Evolutionary conservation across 371 early-diverging fungal genomes (phyloP).

Genomic region (Quaeritorhiza haematococci): DNA sequence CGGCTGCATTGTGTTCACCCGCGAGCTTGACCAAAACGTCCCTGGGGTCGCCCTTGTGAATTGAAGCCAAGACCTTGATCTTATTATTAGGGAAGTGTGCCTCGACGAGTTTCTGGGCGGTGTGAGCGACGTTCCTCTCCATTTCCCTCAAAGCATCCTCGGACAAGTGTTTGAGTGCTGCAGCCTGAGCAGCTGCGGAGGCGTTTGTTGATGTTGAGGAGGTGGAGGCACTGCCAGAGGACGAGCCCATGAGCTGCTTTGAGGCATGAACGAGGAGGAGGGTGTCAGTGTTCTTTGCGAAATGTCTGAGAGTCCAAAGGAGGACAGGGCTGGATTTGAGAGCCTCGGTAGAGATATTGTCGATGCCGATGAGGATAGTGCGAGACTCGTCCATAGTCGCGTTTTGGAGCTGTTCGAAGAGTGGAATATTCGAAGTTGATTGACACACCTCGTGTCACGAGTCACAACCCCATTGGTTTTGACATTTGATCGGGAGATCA

Average conservation of each 20-base stretch:
- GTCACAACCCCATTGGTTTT: no score
- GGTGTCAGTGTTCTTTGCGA: constrained; percentile 6
- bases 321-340: constrained; percentile 13
- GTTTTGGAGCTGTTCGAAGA: no score
- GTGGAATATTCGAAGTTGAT: no score
- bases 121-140: constrained; percentile 1
- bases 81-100: neutral
- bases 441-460: no score
- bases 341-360: constrained; percentile 11
- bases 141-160: constrained; percentile 8
- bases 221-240: no score
- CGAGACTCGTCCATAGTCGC: no score
- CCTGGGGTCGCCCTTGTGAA: constrained; percentile 19
- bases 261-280: constrained; percentile 14
- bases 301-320: constrained; percentile 15
- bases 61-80: constrained; percentile 5
- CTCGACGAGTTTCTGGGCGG: neutral
- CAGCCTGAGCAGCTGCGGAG: neutral
- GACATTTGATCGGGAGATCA: no score
- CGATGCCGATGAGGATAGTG: neutral
- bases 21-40: constrained; percentile 14
- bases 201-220: no score
- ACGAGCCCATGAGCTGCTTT: constrained; percentile 9
- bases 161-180: constrained; percentile 2
- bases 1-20: constrained; percentile 7